Evolutionary conservation across 371 early-diverging fungal genomes (phyloP).

Genomic region (Mucor piriformis): DNA sequence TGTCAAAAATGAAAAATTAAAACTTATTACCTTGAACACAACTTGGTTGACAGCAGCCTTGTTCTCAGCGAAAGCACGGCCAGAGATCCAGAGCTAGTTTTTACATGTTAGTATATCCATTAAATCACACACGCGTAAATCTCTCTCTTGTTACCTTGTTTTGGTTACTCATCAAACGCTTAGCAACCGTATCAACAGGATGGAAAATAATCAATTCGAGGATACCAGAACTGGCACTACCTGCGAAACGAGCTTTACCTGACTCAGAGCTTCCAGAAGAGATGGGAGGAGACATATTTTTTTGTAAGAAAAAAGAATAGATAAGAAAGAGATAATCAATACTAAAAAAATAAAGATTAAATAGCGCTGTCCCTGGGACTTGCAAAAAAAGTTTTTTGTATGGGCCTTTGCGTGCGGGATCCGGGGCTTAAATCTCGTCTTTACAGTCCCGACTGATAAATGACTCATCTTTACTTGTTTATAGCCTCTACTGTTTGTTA

Average conservation of each 20-base stretch:
- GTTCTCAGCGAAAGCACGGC: slow-evolving; percentile 61
- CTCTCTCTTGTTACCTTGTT: slow-evolving; percentile 57
- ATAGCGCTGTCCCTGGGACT: slow-evolving; percentile 17
- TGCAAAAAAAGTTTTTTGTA: slow-evolving; percentile 7
- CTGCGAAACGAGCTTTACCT: slow-evolving; percentile 83
- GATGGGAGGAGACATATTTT: slow-evolving; percentile 62
- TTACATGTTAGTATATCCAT: not conserved
- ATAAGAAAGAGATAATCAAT: not conserved
- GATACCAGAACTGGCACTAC: slow-evolving; percentile 91
- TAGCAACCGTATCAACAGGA: slow-evolving; percentile 97
- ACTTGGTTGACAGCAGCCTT: slow-evolving; percentile 69
- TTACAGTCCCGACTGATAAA: too few species aligned
- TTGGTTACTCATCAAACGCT: slow-evolving; percentile 96
- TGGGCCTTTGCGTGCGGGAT: too few species aligned
- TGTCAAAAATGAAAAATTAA: slow-evolving; percentile 12
- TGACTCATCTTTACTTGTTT: too few species aligned
- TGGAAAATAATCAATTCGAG: slow-evolving; percentile 95
- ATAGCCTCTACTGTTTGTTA: too few species aligned
- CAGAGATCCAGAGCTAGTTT: slow-evolving; percentile 61
- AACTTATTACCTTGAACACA: slow-evolving; percentile 75
- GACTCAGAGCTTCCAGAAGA: slow-evolving; percentile 75
- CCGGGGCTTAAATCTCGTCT: too few species aligned
- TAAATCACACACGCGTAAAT: not conserved
- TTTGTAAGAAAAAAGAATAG: slow-evolving; percentile 14
- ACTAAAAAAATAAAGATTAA: slow-evolving; percentile 2